Evolutionary conservation across 495 filamentous ascomycete genomes (phyloP).

Genomic region (Neurospora sp.): DNA sequence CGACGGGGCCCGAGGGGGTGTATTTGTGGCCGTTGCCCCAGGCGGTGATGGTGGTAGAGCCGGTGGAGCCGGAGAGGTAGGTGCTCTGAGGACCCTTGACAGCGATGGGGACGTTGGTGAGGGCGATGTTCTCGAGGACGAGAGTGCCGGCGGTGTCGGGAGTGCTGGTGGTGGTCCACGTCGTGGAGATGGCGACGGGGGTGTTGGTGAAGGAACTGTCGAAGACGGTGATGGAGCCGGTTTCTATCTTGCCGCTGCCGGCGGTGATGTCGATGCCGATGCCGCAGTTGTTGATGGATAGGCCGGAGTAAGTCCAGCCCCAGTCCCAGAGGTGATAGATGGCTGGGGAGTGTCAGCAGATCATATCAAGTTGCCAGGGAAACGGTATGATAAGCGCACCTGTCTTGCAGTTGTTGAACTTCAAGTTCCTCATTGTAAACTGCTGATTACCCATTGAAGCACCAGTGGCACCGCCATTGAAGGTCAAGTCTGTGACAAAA

Average conservation of each 20-base stretch:
- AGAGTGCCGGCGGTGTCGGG: constrained; percentile 42
- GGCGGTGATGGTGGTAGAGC: constrained; percentile 41
- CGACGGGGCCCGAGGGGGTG: constrained; percentile 31
- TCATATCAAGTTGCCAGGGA: constrained; percentile 32
- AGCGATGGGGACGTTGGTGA: constrained; percentile 50
- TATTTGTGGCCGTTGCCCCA: constrained; percentile 37
- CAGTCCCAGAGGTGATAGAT: constrained; percentile 46
- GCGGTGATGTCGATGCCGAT: constrained; percentile 54
- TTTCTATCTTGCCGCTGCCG: constrained; percentile 42
- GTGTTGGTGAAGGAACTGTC: constrained; percentile 69
- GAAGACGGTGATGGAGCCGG: constrained; percentile 59
- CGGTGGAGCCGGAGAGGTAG: constrained; percentile 47
- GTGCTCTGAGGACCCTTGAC: constrained; percentile 44
- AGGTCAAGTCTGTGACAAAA: constrained; percentile 53
- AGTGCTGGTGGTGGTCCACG: constrained; percentile 40
- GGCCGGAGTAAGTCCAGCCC: constrained; percentile 47
- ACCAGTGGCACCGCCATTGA: constrained; percentile 62
- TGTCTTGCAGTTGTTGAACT: constrained; percentile 50
- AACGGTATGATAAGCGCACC: constrained; percentile 30
- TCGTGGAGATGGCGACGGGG: constrained; percentile 57
- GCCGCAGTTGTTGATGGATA: constrained; percentile 52
- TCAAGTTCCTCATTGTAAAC: constrained; percentile 67
- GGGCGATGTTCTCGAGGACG: constrained; percentile 56
- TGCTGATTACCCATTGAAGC: constrained; percentile 67
- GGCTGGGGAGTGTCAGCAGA: constrained; percentile 32